phyloP scores from a whole-genome alignment of 306 rosid species.

The Gastrolobium bilobum region DNA sequence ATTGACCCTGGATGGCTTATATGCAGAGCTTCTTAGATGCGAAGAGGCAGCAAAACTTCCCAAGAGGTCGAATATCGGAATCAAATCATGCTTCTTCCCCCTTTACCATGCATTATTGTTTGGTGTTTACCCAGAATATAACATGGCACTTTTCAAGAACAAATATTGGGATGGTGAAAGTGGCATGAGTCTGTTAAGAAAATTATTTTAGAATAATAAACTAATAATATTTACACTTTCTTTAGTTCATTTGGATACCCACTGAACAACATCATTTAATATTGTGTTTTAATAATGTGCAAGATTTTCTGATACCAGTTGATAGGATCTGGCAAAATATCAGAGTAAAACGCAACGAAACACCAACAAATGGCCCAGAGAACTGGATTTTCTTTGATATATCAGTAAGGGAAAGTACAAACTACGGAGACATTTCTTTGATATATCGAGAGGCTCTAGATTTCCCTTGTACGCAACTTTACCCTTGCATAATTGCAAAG shows the following conservation, averaged over 20 bases:
- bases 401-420: no score
- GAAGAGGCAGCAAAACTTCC: slow-evolving; percentile 99
- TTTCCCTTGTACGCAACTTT: no score
- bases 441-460: no score
- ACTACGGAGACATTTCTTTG: no score
- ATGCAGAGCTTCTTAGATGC: slow-evolving; percentile 92
- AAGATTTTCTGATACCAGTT: not conserved
- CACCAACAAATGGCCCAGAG: no score
- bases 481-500: no score
- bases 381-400: no score
- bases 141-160: slow-evolving; percentile 13
- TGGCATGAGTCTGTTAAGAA: slow-evolving; percentile 9
- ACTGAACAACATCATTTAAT: slow-evolving; percentile 13
- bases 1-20: slow-evolving; percentile 77
- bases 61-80: slow-evolving; percentile 70
- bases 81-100: slow-evolving; percentile 28
- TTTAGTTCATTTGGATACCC: slow-evolving; percentile 22
- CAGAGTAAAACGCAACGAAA: no score
- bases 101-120: slow-evolving; percentile 41
- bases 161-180: slow-evolving; percentile 27
- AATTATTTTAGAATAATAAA: slow-evolving; percentile 14
- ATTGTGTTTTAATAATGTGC: slow-evolving; percentile 22
- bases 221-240: slow-evolving; percentile 17
- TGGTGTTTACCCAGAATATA: slow-evolving; percentile 22
- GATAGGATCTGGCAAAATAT: no score